Evolutionary conservation across 148 eudicot genomes (phyloP), one percentile per base, ranked within the genome.

Genomic region (Fallopia convolvulus): DNA sequence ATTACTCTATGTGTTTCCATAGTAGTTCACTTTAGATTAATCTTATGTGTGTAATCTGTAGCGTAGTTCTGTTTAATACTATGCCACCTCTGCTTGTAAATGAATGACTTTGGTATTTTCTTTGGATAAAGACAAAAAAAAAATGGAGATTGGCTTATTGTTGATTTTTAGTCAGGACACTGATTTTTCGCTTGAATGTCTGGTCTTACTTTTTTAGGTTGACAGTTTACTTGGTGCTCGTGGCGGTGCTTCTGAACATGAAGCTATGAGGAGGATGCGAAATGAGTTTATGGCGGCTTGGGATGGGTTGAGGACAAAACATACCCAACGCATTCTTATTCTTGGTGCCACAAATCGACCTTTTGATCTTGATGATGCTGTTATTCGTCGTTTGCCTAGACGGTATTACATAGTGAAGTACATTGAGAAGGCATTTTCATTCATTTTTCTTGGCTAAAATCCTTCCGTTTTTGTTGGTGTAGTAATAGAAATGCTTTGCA

Each of bases 251-350:
- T 90, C 81, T 84, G 99, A 95, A 84, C 99, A 95, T 56, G 99
- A 95, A 82, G 99, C 99, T 42, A 95, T 97, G 50, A 90, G 99
- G 90, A 86, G 99, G 83, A 92, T 95, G 97, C 81, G 97, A 2
- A 95, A 92, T 83, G 99, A 95, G 80, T 95, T 95, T 79, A 95
- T 95, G 99, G 99, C 99, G 17, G 99, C 99, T 74, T 95, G 99
- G 99, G 99, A 95, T 91, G 99, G 99, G 11, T 87, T 95, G 83
- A 86, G 99, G 81, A 86, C 99, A 68, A 95, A 93, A 85, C 97
- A 95, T 72, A 93, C 89, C 80, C 97, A 95, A 77, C 83, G 93
- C 77, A 95, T 95, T 46, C 97, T 95, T 78, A 90, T 95, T 78
- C 91, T 95, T 55, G 99, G 99, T 72, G 99, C 99, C 14, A 95